Conservation (phyloP, 75 land plant species). For the Pseudotsuga menziesii region DNA sequence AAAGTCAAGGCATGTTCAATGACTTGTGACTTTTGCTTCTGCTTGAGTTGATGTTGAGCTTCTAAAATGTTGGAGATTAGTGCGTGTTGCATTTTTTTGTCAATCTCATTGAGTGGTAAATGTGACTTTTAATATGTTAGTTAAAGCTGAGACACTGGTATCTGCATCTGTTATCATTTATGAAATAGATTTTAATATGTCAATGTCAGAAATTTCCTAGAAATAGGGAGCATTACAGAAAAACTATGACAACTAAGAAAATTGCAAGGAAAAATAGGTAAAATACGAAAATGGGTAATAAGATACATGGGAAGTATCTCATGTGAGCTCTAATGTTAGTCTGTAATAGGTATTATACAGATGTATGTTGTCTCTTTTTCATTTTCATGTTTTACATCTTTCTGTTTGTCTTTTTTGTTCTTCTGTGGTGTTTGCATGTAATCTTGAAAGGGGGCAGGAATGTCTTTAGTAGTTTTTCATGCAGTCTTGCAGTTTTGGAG, state of each 20-base stretch:
- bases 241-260: background rate
- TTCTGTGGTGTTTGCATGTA: background rate
- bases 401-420: background rate
- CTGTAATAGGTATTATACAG: background rate
- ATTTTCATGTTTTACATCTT: background rate
- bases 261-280: no score
- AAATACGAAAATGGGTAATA: background rate
- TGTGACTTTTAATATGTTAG: background rate
- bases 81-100: background rate
- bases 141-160: background rate
- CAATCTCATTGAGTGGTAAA: background rate
- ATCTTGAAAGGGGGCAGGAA: background rate
- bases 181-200: constrained; percentile 1
- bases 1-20: background rate
- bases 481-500: background rate
- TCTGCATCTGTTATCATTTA: background rate
- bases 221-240: background rate
- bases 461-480: background rate
- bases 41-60: background rate
- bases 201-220: background rate
- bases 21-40: background rate
- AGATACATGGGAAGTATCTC: background rate
- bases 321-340: background rate
- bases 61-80: background rate
- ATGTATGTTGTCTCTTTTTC: background rate